Evolutionary conservation across 1,139 yeast species (phyloP).

Genomic region (Starmera stellimalicola): DNA sequence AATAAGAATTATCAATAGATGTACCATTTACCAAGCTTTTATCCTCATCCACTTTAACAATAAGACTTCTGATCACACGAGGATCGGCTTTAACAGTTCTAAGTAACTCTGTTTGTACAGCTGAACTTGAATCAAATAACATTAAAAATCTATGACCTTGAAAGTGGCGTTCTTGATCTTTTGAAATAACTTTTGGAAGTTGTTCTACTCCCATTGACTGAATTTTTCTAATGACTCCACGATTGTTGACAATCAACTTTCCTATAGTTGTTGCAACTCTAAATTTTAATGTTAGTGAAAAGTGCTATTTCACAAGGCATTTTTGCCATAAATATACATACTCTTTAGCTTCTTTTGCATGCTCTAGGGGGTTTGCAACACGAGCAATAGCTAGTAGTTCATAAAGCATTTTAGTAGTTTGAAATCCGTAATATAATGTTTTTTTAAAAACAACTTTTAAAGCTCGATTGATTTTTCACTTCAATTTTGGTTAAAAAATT

Average conservation of each 20-base stretch:
- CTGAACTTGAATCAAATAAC: conserved; percentile 78
- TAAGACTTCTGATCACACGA: conserved; percentile 72
- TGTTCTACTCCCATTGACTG: conserved; percentile 71
- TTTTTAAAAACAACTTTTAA: no score
- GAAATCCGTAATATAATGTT: no score
- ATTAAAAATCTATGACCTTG: conserved; percentile 84
- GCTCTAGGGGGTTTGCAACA: conserved; percentile 46
- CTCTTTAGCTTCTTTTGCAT: conserved; percentile 56
- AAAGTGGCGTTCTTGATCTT: conserved; percentile 83
- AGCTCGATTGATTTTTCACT: no score
- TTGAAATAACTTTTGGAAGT: conserved; percentile 72
- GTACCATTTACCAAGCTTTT: conserved; percentile 44
- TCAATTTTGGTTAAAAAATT: no score
- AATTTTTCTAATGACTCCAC: conserved; percentile 84
- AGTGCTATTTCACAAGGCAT: no score
- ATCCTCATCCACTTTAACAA: conserved; percentile 58
- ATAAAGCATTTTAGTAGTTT: conserved; percentile 69
- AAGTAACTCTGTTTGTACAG: conserved; percentile 77
- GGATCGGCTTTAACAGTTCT: conserved; percentile 83
- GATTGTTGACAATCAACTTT: conserved; percentile 69
- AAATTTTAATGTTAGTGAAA: conserved; percentile 16
- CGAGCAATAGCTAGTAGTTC: conserved; percentile 89
- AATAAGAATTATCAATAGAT: conserved; percentile 36
- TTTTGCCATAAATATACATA: no score
- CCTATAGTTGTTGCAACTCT: conserved; percentile 77